These are phyloP conservation scores for Corchorus capsularis DNA, from an alignment of 345 rosid genomes.

Conservation along the genomic window DNA sequence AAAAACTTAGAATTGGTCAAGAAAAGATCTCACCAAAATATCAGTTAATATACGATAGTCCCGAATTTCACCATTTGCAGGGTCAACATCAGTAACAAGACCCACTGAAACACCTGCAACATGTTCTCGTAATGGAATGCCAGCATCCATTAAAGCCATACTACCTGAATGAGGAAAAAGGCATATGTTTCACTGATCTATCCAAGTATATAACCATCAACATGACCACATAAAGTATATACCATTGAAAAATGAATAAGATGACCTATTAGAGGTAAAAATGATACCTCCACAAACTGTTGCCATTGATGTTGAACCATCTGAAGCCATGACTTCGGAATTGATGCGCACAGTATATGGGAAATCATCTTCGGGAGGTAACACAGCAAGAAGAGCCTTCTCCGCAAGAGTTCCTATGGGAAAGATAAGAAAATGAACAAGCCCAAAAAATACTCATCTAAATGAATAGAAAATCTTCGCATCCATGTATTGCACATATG, in stretches of 20 bases:
- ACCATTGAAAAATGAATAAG: background rate
- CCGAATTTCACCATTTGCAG: slow-evolving; percentile 67
- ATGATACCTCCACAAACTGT: slow-evolving; percentile 87
- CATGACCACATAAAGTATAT: background rate
- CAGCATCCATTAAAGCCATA: slow-evolving; percentile 99
- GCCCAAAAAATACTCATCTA: background rate
- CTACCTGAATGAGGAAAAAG: slow-evolving; percentile 58
- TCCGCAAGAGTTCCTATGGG: slow-evolving; percentile 90
- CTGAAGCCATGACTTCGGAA: slow-evolving; percentile 98
- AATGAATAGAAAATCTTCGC: background rate
- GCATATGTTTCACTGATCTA: background rate
- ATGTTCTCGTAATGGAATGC: slow-evolving; percentile 81
- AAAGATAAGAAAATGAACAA: slow-evolving; percentile 25
- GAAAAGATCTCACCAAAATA: slow-evolving; percentile 68
- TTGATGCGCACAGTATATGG: slow-evolving; percentile 82
- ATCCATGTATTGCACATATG: background rate
- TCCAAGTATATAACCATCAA: background rate
- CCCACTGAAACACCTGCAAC: slow-evolving; percentile 99
- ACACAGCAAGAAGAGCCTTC: slow-evolving; percentile 87
- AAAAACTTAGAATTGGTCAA: slow-evolving; percentile 7
- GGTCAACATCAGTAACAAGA: slow-evolving; percentile 80
- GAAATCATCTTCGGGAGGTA: slow-evolving; percentile 83
- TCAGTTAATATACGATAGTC: slow-evolving; percentile 89
- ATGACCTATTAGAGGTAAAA: slow-evolving; percentile 10
- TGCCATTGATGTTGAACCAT: slow-evolving; percentile 99